Evolutionary conservation across 2,329 filamentous ascomycete species (phyloP).

Genomic region (Fusarium proliferatum): DNA sequence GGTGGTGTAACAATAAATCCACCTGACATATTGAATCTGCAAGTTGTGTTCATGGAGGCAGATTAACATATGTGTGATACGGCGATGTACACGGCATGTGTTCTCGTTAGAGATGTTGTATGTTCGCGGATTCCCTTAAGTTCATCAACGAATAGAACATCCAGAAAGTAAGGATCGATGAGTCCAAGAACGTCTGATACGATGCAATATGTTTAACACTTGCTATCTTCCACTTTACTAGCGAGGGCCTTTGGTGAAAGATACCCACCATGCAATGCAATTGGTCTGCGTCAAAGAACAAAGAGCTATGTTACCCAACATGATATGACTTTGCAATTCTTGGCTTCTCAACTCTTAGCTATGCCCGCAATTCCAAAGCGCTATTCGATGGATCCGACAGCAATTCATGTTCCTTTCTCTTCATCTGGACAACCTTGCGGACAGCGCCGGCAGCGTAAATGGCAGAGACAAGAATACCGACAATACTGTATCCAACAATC

Average conservation of each 20-base stretch:
- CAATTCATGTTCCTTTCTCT: neutral
- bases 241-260: accelerated
- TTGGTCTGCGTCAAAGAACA: neutral
- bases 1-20: neutral
- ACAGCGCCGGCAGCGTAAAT: neutral
- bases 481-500: neutral
- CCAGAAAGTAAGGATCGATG: accelerated
- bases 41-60: neutral
- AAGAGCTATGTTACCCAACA: neutral
- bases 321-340: neutral
- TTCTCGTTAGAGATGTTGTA: neutral
- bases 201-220: accelerated
- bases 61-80: neutral
- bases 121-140: neutral
- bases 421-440: neutral
- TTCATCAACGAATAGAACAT: neutral
- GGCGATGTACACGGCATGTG: neutral
- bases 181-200: neutral
- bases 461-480: neutral
- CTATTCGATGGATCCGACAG: neutral
- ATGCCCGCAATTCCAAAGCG: neutral
- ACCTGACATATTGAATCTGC: neutral
- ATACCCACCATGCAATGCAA: neutral
- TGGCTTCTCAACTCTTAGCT: neutral
- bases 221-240: accelerated